phyloP scores from a whole-genome alignment of 805 yeast genomes.

The Saccharomycopsis sp. region DNA sequence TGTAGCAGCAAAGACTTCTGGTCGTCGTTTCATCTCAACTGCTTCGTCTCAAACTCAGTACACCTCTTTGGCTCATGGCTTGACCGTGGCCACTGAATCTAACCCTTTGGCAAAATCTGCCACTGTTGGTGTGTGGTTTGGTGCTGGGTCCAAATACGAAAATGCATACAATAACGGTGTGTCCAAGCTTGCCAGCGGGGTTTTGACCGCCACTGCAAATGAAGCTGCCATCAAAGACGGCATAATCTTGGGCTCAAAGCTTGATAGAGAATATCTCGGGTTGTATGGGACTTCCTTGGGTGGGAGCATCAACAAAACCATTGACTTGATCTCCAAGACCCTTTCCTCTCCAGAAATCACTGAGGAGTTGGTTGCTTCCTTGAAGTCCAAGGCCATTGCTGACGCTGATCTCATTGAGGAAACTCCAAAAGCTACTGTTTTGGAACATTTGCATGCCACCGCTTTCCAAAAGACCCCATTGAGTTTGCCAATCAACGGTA shows the following conservation, averaged over 20 bases:
- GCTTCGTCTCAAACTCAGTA: conserved; percentile 51
- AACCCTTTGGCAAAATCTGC: conserved; percentile 47
- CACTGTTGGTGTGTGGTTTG: conserved; percentile 60
- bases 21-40: conserved; percentile 53
- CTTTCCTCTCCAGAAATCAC: conserved; percentile 30
- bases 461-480: conserved; percentile 84
- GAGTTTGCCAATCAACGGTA: conserved; percentile 71
- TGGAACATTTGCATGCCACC: conserved; percentile 71
- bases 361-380: conserved; percentile 39
- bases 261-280: conserved; percentile 57
- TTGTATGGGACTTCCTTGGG: conserved; percentile 47
- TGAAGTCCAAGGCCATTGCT: conserved; percentile 38
- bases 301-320: conserved; percentile 43
- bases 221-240: conserved; percentile 40
- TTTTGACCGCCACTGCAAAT: conserved; percentile 33
- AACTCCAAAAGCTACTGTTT: conserved; percentile 40
- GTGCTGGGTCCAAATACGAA: conserved; percentile 75
- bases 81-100: conserved; percentile 62
- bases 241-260: conserved; percentile 43
- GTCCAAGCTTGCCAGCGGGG: conserved; percentile 45
- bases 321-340: conserved; percentile 39
- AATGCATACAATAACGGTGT: conserved; percentile 78
- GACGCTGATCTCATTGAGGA: conserved; percentile 49
- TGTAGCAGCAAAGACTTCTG: conserved; percentile 15
- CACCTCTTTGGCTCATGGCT: conserved; percentile 67